Evolutionary conservation across 495 filamentous ascomycete genomes (phyloP).

Genomic region (Darksidea phi): DNA sequence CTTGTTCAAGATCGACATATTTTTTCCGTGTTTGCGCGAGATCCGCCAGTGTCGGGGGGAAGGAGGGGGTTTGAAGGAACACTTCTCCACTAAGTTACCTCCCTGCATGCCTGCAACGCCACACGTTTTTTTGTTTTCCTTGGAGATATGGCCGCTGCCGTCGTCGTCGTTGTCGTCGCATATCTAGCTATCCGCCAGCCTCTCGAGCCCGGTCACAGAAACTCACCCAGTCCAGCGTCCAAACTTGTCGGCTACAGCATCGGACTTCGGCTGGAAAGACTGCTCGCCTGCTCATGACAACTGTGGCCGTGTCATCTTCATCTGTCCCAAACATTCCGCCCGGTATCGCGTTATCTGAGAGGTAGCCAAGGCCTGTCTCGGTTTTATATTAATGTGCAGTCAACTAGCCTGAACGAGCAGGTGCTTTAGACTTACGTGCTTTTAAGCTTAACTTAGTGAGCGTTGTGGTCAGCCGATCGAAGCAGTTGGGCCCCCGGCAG

Average conservation of each 20-base stretch:
- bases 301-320: background rate
- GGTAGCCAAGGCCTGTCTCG: constrained; percentile 5
- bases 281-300: background rate
- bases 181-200: background rate
- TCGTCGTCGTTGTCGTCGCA: no score
- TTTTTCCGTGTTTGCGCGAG: background rate
- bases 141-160: no score
- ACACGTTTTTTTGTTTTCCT: no score
- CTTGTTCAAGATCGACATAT: background rate
- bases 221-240: background rate
- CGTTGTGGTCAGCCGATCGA: constrained; percentile 21
- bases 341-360: constrained; percentile 24
- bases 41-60: constrained; percentile 2
- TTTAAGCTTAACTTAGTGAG: constrained; percentile 32
- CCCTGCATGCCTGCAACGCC: no score
- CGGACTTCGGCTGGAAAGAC: background rate
- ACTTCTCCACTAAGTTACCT: background rate
- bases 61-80: background rate
- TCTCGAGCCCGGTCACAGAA: background rate
- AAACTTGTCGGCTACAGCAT: background rate
- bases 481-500: background rate
- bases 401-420: constrained; percentile 24
- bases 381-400: constrained; percentile 20
- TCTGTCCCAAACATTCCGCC: background rate
- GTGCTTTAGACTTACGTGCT: constrained; percentile 19